These are phyloP conservation scores for Phaseolus coccineus DNA, from an alignment of 331 rosid species.

Conservation along the genomic window DNA sequence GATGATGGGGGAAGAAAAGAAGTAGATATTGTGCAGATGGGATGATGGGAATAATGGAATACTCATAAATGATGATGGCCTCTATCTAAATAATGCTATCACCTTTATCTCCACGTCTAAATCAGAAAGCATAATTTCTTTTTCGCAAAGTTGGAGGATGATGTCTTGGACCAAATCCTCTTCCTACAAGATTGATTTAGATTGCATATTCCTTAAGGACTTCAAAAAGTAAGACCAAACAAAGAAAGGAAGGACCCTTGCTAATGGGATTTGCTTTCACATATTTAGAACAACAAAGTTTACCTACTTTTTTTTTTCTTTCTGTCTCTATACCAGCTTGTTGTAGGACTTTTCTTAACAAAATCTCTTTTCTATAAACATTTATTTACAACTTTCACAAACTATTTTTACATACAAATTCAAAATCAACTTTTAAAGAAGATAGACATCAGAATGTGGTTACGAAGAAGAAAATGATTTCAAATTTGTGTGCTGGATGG, in stretches of 20 bases:
- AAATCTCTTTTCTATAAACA: too few relatives aligned
- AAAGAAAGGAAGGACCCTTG: neutral
- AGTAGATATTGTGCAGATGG: neutral
- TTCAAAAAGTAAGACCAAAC: conserved; percentile 26
- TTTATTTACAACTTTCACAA: too few relatives aligned
- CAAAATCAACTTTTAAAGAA: too few relatives aligned
- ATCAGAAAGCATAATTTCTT: conserved; percentile 51
- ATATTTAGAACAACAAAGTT: conserved; percentile 33
- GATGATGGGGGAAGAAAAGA: conserved; percentile 19
- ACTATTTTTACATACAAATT: too few relatives aligned
- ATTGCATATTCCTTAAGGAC: conserved; percentile 43
- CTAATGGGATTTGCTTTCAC: conserved; percentile 10
- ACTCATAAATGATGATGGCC: conserved; percentile 40
- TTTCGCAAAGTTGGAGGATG: conserved; percentile 52
- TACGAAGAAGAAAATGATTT: neutral
- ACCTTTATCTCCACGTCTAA: conserved; percentile 50
- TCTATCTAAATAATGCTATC: conserved; percentile 33
- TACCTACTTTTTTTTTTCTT: neutral
- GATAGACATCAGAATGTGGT: neutral
- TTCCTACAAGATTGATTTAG: conserved; percentile 37
- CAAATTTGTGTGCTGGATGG: conserved; percentile 1
- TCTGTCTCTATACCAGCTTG: too few relatives aligned
- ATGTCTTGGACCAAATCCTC: conserved; percentile 51
- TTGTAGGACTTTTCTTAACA: too few relatives aligned
- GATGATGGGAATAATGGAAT: conserved; percentile 26